Base-by-base conservation (phyloP, 768 basidiomycete species). In the Leccinum disarticulatum region DNA sequence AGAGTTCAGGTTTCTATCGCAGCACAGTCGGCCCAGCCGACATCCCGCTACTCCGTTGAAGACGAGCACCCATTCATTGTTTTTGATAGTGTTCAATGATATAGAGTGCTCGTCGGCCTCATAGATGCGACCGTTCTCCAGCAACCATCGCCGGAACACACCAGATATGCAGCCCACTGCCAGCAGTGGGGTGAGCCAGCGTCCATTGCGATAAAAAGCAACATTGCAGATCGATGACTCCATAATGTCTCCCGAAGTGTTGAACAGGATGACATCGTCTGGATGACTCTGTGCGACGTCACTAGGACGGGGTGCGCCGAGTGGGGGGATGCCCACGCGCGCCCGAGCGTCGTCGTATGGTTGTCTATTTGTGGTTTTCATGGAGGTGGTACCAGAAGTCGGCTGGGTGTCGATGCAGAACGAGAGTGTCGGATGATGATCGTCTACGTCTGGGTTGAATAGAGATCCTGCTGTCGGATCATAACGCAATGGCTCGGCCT, bases 21-120 rank as follows among this genome's bases (percentile, higher is more conserved):
- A 36, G 2, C 46, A 46, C 51, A 73, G 56, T 38, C 61, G 66
- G 11, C 86, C 90, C 31, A 90, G 64, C 35, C 81, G 79, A 71
- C 88, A 90, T 30, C 90, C 90, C 62, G 80, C 80, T 5, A 90
- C 84, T 8, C 85, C 86, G 66, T 93, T 93, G 68, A 86, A 88
- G 36, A 90, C 73, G 38, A 93, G 77, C 2, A 89, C 82, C 76
- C 76, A 81, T 63, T 91, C 88, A n/a, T 84, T 83, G 14, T 78
- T 68, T 50, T 70, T 63, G 27, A 90, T 71, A 50, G 67, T 72
- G 25, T 77, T 74, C 61, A 73, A 77, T 13, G 69, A 79, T 55
- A 90, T 61, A 19, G 74, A 68, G 19, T 74, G 72, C 11, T 77
- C 73, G 19, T 68, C 70, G 31, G 81, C 84, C 68, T 88, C 87